A percentile compares a stretch with the other conserved stretches of the same genome.
phyloP scores from a whole-genome alignment of 441 rosid species.

The Macaranga tanarius region DNA sequence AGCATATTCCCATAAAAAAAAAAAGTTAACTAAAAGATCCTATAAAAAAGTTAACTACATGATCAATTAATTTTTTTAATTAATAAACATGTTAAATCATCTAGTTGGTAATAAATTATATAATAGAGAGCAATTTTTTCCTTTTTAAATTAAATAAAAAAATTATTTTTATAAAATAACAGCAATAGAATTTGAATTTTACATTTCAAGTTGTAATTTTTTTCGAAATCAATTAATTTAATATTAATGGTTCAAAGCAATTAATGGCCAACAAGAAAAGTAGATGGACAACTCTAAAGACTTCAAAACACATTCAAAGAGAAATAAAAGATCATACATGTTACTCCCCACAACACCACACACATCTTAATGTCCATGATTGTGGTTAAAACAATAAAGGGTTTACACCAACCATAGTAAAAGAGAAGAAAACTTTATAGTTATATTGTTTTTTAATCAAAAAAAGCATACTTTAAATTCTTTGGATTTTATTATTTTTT shows the following conservation, averaged over 20 bases:
- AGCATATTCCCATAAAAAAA: neutral
- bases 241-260: neutral
- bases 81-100: too few relatives aligned
- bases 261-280: neutral
- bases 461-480: neutral
- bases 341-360: too few relatives aligned
- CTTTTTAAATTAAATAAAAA: too few relatives aligned
- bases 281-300: neutral
- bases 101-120: too few relatives aligned
- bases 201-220: too few relatives aligned
- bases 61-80: neutral
- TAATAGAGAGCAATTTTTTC: too few relatives aligned
- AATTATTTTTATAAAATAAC: too few relatives aligned
- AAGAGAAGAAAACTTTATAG: neutral
- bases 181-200: too few relatives aligned
- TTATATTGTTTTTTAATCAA: neutral
- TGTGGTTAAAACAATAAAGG: slow-evolving; percentile 20
- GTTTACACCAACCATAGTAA: slow-evolving; percentile 8
- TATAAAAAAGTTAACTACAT: neutral
- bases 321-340: neutral
- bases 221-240: neutral
- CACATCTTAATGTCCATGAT: neutral
- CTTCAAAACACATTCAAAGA: slow-evolving; percentile 9
- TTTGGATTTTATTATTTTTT: slow-evolving; percentile 3
- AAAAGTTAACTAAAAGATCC: slow-evolving; percentile 2